Conservation (phyloP, 2,329 filamentous ascomycete genomes). For the Venturia nashicola region DNA sequence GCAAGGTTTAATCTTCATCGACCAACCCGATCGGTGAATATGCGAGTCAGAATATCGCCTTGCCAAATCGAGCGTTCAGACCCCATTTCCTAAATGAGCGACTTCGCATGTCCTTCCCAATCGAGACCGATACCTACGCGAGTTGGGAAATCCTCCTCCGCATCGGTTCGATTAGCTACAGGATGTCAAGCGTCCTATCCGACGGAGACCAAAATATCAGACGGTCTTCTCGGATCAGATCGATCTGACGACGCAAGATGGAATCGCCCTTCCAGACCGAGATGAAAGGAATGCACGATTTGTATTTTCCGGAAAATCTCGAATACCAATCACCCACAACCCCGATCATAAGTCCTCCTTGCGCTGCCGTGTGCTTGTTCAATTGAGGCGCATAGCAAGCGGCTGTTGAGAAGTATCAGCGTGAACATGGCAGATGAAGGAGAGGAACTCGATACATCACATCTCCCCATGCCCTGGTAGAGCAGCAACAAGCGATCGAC, state of each 20-base stretch:
- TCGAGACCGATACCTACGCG: not conserved
- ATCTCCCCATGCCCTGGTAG: not conserved
- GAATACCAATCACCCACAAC: not conserved
- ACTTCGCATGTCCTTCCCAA: not conserved
- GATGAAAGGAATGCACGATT: not conserved
- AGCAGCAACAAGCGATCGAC: not conserved
- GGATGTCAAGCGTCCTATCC: not conserved
- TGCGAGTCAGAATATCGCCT: not conserved
- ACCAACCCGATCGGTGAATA: not conserved
- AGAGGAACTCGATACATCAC: not conserved
- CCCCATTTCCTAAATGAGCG: not conserved
- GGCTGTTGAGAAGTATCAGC: not conserved
- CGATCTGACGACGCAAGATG: not conserved
- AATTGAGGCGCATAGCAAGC: not conserved
- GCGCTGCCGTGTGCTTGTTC: not conserved
- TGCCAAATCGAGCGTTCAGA: not conserved
- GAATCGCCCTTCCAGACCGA: not conserved
- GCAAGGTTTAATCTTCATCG: not conserved
- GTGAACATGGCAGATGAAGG: not conserved
- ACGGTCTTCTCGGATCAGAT: not conserved
- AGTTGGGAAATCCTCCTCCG: not conserved
- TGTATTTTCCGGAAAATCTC: not conserved
- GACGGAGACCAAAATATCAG: not conserved
- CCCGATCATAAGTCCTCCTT: not conserved
- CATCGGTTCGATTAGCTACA: not conserved